Evolutionary conservation across 179 eudicot genomes (phyloP).

Genomic region (Gypsophila paniculata): DNA sequence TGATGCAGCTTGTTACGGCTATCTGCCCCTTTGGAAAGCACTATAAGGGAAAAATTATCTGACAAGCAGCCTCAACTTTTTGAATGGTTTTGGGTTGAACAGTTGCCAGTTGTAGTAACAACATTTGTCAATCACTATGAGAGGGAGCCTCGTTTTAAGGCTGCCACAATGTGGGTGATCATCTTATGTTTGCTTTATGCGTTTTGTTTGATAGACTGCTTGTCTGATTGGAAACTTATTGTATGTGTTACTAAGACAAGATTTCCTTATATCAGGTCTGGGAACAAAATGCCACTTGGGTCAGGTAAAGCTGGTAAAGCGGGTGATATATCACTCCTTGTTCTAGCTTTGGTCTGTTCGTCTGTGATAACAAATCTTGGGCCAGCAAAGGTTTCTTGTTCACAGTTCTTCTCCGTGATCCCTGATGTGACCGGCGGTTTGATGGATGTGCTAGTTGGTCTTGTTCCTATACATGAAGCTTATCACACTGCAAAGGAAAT

Average conservation of each 20-base stretch:
- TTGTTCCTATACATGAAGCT: constrained; percentile 64
- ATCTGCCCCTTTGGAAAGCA: constrained; percentile 82
- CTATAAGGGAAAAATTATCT: constrained; percentile 68
- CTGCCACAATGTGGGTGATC: constrained; percentile 60
- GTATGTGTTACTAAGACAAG: constrained; percentile 1
- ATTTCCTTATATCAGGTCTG: constrained; percentile 39
- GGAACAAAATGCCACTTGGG: constrained; percentile 38
- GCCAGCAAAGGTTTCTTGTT: constrained; percentile 76
- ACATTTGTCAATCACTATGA: constrained; percentile 77
- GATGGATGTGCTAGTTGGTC: constrained; percentile 76
- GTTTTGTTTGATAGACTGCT: background rate
- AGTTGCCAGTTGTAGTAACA: constrained; percentile 71
- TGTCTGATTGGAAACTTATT: background rate
- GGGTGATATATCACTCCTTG: constrained; percentile 60
- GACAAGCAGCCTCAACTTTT: constrained; percentile 63
- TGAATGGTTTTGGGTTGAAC: constrained; percentile 94
- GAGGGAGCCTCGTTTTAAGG: constrained; percentile 60
- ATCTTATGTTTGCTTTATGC: constrained; percentile 18
- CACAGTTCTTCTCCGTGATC: constrained; percentile 67
- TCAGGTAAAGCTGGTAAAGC: constrained; percentile 47
- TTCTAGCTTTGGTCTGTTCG: constrained; percentile 68
- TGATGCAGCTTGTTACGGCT: constrained; percentile 65
- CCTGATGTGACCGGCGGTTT: constrained; percentile 69
- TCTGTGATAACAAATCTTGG: constrained; percentile 78
- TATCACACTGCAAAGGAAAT: constrained; percentile 60